phyloP scores from a whole-genome alignment of 169 alveolate species.

The Cryptosporidium muris region DNA sequence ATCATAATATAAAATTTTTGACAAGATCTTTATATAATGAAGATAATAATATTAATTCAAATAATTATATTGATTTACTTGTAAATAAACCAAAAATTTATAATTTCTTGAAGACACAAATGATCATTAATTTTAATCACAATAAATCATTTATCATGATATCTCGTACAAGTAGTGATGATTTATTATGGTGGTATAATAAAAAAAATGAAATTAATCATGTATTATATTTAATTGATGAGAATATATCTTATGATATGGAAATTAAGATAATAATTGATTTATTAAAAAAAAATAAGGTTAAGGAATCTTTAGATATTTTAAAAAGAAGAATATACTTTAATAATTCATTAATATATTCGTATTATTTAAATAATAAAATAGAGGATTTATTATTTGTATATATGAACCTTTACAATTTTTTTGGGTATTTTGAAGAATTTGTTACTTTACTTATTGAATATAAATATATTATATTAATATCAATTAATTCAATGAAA shows the following conservation, averaged over 20 bases:
- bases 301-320: constrained; percentile 2
- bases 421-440: neutral
- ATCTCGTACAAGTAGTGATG: constrained; percentile 4
- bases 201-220: neutral
- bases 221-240: constrained; percentile 1
- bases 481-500: neutral
- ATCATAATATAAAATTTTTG: constrained; percentile 26
- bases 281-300: neutral
- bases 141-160: constrained; percentile 44
- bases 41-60: constrained; percentile 4
- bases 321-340: neutral
- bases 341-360: constrained; percentile 12
- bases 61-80: constrained; percentile 32
- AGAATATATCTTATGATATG: constrained; percentile 19
- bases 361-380: constrained; percentile 30
- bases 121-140: constrained; percentile 29
- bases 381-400: constrained; percentile 16
- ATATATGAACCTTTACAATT: constrained; percentile 10
- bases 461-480: constrained; percentile 5
- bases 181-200: constrained; percentile 1
- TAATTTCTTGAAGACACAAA: constrained; percentile 7
- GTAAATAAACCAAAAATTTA: constrained; percentile 38
- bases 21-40: constrained; percentile 1
- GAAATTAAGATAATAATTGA: constrained; percentile 11
- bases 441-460: constrained; percentile 19